Base-by-base conservation (phyloP, 768 basidiomycete species). In the Candolleomyces eurysporus region DNA sequence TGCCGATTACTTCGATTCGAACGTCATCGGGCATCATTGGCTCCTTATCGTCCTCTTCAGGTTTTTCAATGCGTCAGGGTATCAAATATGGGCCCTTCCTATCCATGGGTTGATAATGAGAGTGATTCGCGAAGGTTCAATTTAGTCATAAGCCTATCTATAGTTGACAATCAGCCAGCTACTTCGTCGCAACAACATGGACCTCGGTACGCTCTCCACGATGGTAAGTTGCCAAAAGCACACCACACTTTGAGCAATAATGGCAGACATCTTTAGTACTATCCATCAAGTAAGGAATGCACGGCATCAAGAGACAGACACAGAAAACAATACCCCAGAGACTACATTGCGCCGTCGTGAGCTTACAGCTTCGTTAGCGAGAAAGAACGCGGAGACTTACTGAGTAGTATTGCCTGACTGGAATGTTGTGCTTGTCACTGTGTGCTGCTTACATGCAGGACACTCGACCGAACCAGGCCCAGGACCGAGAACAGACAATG, bases 231-330 rank as follows among this genome's bases (percentile, higher is more conserved):
- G 57, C 57, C 16, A 58, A 26, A 7, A 36, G 10, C 6, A 32
- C 32, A 17, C 57, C 57, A 21, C 57, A 58, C 16, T 32, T 32
- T 3, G 57, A 26, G 32, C 57, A 58, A 4, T 19, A 26, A 39
- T 58, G 57, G 19, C 26, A 46, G 13, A 58, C 57, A 19, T 58
- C 57, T 46, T 58, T 58, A 1, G 57, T 48, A 16, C 48, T 48
- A n/a, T 58, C 48, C 36, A 58, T 48, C 30, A 58, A 48, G 26
- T 58, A 58, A 13, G 57, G 57, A 6, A 58, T 49, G 26, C 57
- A 58, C 17, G 57, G 57, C 16, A 49, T 16, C 32, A 43, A 58
- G 16, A 58, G 46, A 26, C 46, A 58, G 4, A 32, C 22, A n/a
- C 43, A 58, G 9, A 46, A 45, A 3, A 58, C 57, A 5, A 58